phyloP scores from a whole-genome alignment of 805 yeast species.

The Wickerhamomyces alni region DNA sequence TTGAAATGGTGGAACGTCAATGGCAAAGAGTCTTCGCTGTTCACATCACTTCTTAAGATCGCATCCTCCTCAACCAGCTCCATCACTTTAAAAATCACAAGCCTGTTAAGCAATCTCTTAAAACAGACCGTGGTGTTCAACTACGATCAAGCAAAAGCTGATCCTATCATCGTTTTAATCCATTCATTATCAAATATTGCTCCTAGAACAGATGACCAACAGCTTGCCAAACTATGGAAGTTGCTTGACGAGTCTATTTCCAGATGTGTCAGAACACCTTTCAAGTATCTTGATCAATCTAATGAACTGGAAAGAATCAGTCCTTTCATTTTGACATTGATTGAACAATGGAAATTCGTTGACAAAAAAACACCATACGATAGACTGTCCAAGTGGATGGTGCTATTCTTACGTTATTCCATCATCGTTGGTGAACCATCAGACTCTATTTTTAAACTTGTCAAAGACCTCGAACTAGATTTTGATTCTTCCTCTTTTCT shows the following conservation, averaged over 20 bases:
- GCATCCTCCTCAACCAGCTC: conserved; percentile 30
- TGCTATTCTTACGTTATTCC: conserved; percentile 39
- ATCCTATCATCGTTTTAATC: conserved; percentile 52
- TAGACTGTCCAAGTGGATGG: conserved; percentile 41
- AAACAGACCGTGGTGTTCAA: conserved; percentile 52
- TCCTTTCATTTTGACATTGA: conserved; percentile 48
- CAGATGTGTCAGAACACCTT: conserved; percentile 69
- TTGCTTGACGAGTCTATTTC: conserved; percentile 72
- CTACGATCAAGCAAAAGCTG: conserved; percentile 33
- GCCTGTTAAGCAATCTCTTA: conserved; percentile 43
- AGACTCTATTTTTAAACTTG: conserved; percentile 6
- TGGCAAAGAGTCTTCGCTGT: conserved; percentile 47
- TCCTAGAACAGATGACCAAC: conserved; percentile 6
- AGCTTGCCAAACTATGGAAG: conserved; percentile 42
- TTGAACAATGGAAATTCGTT: conserved; percentile 67
- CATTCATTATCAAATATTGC: conserved; percentile 35
- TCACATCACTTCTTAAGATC: conserved; percentile 58
- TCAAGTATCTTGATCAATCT: conserved; percentile 69
- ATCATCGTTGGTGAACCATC: conserved; percentile 55
- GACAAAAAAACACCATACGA: conserved; percentile 24
- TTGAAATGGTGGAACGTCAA: conserved; percentile 77
- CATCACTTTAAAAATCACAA: conserved; percentile 37
- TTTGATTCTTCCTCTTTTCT: conserved; percentile 19
- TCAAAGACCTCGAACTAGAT: conserved; percentile 11
- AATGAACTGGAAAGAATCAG: conserved; percentile 34